A percentile compares a stretch with the other conserved stretches of the same genome.
Conservation (phyloP, 345 rosid species). For the Combretum micranthum region DNA sequence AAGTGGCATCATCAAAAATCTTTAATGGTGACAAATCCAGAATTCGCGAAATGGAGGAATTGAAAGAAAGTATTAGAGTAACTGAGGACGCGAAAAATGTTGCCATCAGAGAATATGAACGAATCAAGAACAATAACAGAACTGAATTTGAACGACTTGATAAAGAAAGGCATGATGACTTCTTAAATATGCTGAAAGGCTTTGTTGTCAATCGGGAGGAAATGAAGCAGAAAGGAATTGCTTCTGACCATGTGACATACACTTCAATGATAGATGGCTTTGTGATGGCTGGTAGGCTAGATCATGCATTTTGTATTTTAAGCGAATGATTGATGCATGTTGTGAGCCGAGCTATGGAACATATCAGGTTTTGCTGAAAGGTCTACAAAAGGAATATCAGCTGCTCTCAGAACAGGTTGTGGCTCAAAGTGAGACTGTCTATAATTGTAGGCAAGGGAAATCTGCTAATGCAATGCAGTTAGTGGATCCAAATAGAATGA, state of each 20-base stretch:
- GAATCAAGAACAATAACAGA: conserved; percentile 88
- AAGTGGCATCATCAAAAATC: conserved; percentile 87
- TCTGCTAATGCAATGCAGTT: conserved; percentile 36
- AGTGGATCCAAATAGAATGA: too few species aligned
- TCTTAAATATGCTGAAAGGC: conserved; percentile 86
- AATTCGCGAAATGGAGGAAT: conserved; percentile 78
- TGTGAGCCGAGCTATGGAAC: conserved; percentile 54
- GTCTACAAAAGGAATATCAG: conserved; percentile 38
- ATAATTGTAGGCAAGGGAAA: conserved; percentile 35
- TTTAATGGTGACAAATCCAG: conserved; percentile 97
- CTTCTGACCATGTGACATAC: conserved; percentile 43
- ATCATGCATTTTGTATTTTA: conserved; percentile 46
- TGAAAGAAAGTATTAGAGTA: conserved; percentile 68
- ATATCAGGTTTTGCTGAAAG: conserved; percentile 44
- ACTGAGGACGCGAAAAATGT: conserved; percentile 88
- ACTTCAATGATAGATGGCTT: conserved; percentile 53
- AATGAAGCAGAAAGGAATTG: conserved; percentile 38
- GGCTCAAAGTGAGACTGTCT: conserved; percentile 29
- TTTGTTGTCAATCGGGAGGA: conserved; percentile 85
- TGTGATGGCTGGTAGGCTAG: conserved; percentile 41
- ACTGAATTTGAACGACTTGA: conserved; percentile 83
- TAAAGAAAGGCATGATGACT: conserved; percentile 70
- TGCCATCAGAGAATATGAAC: conserved; percentile 77
- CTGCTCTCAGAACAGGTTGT: conserved; percentile 29
- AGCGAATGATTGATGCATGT: conserved; percentile 33